Evolutionary conservation across 805 yeast genomes (phyloP).

Genomic region (Myxozyma kluyveri): DNA sequence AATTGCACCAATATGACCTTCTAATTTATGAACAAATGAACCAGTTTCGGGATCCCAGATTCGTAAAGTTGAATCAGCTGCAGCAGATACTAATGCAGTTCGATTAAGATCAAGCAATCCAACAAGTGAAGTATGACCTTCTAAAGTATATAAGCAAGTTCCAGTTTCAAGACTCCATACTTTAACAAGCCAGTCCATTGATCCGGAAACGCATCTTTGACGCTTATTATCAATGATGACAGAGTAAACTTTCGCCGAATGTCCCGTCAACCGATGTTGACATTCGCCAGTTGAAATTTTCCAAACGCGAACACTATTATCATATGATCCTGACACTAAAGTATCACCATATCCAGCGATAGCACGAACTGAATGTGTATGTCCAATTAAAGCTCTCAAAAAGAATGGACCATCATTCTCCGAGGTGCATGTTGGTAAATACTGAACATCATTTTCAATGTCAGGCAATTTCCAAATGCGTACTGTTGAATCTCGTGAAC

Average conservation of each 20-base stretch:
- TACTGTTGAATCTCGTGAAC: slow-evolving; percentile 87
- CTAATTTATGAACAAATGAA: slow-evolving; percentile 61
- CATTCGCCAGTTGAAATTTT: slow-evolving; percentile 73
- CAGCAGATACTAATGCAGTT: slow-evolving; percentile 82
- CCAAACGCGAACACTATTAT: slow-evolving; percentile 89
- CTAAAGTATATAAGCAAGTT: slow-evolving; percentile 61
- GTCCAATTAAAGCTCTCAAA: slow-evolving; percentile 68
- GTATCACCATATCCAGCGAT: slow-evolving; percentile 82
- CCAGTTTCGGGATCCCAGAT: slow-evolving; percentile 87
- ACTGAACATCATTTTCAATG: slow-evolving; percentile 7
- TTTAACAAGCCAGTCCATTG: slow-evolving; percentile 82
- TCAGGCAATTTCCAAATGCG: slow-evolving; percentile 89
- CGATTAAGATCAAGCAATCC: slow-evolving; percentile 79
- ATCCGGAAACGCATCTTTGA: slow-evolving; percentile 82
- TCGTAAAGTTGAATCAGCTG: slow-evolving; percentile 88
- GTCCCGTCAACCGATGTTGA: slow-evolving; percentile 73
- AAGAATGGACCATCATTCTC: slow-evolving; percentile 56
- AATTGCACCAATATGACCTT: slow-evolving; percentile 80
- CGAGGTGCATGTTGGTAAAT: slow-evolving; percentile 16
- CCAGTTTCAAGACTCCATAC: slow-evolving; percentile 89
- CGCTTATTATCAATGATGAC: slow-evolving; percentile 75
- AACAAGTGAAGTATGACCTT: slow-evolving; percentile 87
- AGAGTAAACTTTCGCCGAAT: slow-evolving; percentile 83
- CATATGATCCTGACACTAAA: slow-evolving; percentile 87
- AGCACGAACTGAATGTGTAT: slow-evolving; percentile 77